These are phyloP conservation scores for Hanseniaspora guilliermondii DNA, from an alignment of 805 yeast species.

Conservation along the genomic window DNA sequence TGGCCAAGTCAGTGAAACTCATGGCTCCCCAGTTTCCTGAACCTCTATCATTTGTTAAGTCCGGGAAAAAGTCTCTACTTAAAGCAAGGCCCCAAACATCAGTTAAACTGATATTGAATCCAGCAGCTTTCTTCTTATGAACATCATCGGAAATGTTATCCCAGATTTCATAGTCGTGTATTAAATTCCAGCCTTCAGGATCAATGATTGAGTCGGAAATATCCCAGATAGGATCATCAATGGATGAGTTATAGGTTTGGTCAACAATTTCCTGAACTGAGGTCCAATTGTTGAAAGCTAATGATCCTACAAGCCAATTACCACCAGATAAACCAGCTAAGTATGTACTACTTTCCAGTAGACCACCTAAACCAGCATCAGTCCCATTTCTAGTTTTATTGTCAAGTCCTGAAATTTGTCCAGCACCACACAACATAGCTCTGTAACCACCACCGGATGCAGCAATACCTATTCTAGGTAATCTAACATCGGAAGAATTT, in stretches of 20 bases:
- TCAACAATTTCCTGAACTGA: conserved; percentile 48
- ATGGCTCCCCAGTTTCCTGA: conserved; percentile 43
- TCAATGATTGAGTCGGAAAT: conserved; percentile 46
- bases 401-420: conserved; percentile 67
- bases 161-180: conserved; percentile 43
- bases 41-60: conserved; percentile 48
- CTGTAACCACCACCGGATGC: conserved; percentile 81
- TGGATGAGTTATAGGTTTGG: conserved; percentile 16
- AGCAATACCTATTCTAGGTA: conserved; percentile 39
- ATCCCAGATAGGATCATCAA: conserved; percentile 51
- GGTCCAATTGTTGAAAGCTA: conserved; percentile 61
- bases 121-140: conserved; percentile 44
- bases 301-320: conserved; percentile 62
- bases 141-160: conserved; percentile 42
- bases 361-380: conserved; percentile 54
- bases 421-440: conserved; percentile 80
- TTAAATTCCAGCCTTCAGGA: conserved; percentile 50
- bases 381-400: conserved; percentile 49
- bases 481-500: conserved; percentile 26
- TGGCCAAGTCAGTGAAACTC: conserved; percentile 30
- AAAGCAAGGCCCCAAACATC: conserved; percentile 74
- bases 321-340: conserved; percentile 76
- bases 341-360: conserved; percentile 58
- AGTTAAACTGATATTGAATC: conserved; percentile 53
- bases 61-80: conserved; percentile 59